Evolutionary conservation across 345 rosid genomes (phyloP).

Genomic region (Geranium rotundifolium): DNA sequence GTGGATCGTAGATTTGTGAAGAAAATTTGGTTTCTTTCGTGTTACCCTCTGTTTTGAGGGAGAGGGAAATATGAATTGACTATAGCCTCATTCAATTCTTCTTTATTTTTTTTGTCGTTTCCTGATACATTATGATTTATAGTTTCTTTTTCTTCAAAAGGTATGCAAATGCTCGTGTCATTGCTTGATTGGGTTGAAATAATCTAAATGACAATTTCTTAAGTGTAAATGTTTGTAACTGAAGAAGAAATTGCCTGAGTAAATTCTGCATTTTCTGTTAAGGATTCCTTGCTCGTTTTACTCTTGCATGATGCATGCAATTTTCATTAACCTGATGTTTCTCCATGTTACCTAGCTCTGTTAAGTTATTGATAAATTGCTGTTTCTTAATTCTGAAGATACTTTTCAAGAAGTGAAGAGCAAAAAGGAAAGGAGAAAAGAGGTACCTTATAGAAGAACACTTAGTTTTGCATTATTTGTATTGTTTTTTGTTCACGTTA

Average conservation of each 20-base stretch:
- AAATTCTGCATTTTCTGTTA: too few relatives aligned
- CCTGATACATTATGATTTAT: too few relatives aligned
- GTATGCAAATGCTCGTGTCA: too few relatives aligned
- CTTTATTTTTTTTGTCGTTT: too few relatives aligned
- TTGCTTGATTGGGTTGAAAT: too few relatives aligned
- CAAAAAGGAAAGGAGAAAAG: constrained; percentile 50
- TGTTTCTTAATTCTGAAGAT: constrained; percentile 26
- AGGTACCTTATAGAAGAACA: constrained; percentile 20
- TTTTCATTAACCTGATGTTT: background rate
- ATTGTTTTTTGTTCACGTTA: background rate
- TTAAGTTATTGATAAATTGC: constrained; percentile 1
- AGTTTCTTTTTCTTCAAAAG: too few relatives aligned
- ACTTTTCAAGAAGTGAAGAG: constrained; percentile 55
- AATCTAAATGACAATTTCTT: too few relatives aligned
- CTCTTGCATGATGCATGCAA: too few relatives aligned
- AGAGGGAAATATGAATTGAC: background rate
- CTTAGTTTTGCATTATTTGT: background rate
- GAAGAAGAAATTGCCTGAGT: too few relatives aligned
- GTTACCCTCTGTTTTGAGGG: background rate
- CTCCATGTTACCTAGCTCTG: background rate
- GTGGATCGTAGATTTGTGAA: background rate
- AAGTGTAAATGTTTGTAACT: too few relatives aligned
- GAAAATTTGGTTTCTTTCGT: background rate
- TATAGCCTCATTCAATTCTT: too few relatives aligned
- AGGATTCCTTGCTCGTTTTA: too few relatives aligned